Evolutionary conservation across 768 basidiomycete genomes (phyloP).

Genomic region (Roridomyces roridus): DNA sequence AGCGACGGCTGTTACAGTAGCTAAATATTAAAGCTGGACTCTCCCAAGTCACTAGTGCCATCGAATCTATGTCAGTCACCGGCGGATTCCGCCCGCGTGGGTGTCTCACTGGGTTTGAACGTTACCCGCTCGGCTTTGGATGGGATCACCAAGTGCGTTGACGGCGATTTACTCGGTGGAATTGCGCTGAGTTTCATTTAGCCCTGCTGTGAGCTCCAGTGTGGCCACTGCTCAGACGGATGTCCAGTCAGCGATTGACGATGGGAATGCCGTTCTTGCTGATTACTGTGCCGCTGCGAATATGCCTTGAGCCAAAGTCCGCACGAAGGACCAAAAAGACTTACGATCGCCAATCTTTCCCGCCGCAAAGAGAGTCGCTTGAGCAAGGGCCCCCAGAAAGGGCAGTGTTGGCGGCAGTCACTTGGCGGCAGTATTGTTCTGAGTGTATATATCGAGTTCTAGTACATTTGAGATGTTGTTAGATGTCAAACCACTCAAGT

Average conservation of each 20-base stretch:
- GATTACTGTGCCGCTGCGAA: too few relatives aligned
- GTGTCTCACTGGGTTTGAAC: constrained; percentile 19
- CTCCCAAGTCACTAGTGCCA: constrained; percentile 10
- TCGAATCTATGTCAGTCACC: constrained; percentile 23
- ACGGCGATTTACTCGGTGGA: too few relatives aligned
- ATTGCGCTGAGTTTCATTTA: not conserved
- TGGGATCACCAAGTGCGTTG: constrained; percentile 16
- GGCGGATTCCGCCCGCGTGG: constrained; percentile 16
- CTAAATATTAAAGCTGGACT: constrained; percentile 20
- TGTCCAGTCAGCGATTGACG: constrained; percentile 10
- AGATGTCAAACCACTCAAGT: too few relatives aligned
- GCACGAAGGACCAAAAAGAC: too few relatives aligned
- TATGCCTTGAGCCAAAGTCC: too few relatives aligned
- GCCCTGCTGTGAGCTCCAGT: not conserved
- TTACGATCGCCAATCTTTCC: too few relatives aligned
- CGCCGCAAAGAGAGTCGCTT: too few relatives aligned
- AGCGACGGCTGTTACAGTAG: constrained; percentile 15
- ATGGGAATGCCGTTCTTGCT: constrained; percentile 12
- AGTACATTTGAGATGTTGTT: too few relatives aligned
- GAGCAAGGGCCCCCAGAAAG: too few relatives aligned
- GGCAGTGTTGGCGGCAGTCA: too few relatives aligned
- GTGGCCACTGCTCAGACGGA: constrained; percentile 5
- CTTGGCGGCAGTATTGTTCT: too few relatives aligned
- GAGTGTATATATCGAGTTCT: too few relatives aligned
- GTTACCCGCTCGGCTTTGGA: constrained; percentile 22